These are phyloP conservation scores for Babesia ovis DNA, from an alignment of 169 alveolate genomes.

Conservation along the genomic window DNA sequence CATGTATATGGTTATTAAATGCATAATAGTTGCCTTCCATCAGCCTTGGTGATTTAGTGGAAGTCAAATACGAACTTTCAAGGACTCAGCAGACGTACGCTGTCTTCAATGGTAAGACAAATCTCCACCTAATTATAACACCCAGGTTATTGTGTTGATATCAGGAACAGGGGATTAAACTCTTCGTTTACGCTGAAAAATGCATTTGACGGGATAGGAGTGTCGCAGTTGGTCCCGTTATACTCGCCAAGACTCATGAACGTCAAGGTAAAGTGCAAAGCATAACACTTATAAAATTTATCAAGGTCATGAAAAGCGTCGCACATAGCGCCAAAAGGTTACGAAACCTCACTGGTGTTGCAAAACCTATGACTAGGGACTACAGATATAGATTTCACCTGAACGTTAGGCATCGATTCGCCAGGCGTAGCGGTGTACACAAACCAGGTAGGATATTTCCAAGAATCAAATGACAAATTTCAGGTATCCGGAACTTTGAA, in stretches of 20 bases:
- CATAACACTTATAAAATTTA: neutral
- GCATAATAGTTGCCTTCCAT: constrained; percentile 55
- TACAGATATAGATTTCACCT: constrained; percentile 85
- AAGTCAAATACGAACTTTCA: constrained; percentile 79
- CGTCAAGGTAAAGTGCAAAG: constrained; percentile 68
- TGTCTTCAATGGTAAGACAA: constrained; percentile 69
- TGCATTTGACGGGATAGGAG: constrained; percentile 81
- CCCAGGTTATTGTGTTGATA: constrained; percentile 79
- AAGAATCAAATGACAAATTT: neutral
- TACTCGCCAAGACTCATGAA: constrained; percentile 76
- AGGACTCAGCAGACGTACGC: constrained; percentile 82
- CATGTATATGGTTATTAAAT: neutral
- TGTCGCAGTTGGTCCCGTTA: constrained; percentile 74
- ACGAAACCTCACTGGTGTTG: neutral
- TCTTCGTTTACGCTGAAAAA: constrained; percentile 77
- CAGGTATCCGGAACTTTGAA: constrained; percentile 66
- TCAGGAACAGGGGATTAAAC: constrained; percentile 71
- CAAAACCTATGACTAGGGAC: constrained; percentile 83
- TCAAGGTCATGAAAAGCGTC: constrained; percentile 32
- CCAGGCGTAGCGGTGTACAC: constrained; percentile 78
- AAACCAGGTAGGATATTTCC: constrained; percentile 78
- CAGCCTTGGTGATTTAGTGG: constrained; percentile 75
- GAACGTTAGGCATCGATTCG: constrained; percentile 78
- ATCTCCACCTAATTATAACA: neutral
- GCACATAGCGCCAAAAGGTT: neutral